Evolutionary conservation across 495 filamentous ascomycete species (phyloP), one percentile per base, ranked within the genome.

Genomic region (Parathielavia appendiculata): DNA sequence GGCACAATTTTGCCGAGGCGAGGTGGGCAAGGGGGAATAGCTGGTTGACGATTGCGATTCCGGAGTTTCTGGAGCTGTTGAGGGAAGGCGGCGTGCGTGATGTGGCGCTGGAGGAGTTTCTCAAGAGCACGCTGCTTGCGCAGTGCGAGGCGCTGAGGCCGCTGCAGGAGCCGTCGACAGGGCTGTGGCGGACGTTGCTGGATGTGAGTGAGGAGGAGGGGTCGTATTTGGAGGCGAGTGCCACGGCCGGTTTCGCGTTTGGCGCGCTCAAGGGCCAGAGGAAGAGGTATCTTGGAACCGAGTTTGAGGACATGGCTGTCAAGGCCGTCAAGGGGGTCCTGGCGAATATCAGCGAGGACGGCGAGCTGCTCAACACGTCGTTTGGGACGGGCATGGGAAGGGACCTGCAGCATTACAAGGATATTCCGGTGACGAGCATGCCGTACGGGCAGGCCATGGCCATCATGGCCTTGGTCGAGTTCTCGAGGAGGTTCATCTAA

Each of bases 331-430:
- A 74, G 48, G 83, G 82, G 0, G 82, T 88, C 8, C 44, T 89
- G 52, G 74, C 73, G 2, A 81, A 83, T 51, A 75, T 90, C 14
- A 81, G 82, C 57, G 66, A 68, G 1, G 71, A 79, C 13, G 87
- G 87, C 0, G 86, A 89, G 69, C 68, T 91, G 56, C 74, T 79
- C 51, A 81, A 88, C 56, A 83, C 81, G 3, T 89, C 85, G 51
- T 91, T 89, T 63, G 87, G 87, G 0, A 91, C 87, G 10, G 82
- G 75, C 0, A 89, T 91, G 83, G 86, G 86, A 1, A 71, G 79
- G 56, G 78, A 69, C 13, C 69, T 88, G 55, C 77, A 89, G 57
- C 84, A 86, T 64, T 91, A 91, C 60, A 83, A 83, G 68, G 73
- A 82, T 45, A 89, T 91, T 61, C 79, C 79, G 1, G 62, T 81